These are phyloP conservation scores for Pichia paraexigua DNA, from an alignment of 805 yeast genomes.

Conservation along the genomic window DNA sequence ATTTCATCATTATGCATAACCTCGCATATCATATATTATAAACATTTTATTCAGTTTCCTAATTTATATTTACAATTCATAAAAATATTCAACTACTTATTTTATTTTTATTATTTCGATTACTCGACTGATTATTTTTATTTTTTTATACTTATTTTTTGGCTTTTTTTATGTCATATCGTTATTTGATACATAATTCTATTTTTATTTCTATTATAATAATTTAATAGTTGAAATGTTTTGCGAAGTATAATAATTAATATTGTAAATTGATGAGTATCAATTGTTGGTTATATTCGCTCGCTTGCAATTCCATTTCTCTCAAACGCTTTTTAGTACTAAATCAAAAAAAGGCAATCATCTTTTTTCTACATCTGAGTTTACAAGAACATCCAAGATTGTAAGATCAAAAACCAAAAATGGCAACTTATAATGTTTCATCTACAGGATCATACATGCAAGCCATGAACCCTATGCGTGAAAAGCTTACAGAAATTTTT, in stretches of 20 bases:
- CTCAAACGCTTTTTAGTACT: not conserved
- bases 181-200: not conserved
- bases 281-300: not conserved
- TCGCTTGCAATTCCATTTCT: not conserved
- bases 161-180: not conserved
- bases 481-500: slow-evolving; percentile 31
- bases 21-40: not conserved
- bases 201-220: not conserved
- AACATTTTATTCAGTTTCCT: not conserved
- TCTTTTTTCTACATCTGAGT: not conserved
- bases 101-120: not conserved
- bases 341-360: too few relatives aligned
- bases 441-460: slow-evolving; percentile 72
- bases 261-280: not conserved
- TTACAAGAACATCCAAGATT: too few relatives aligned
- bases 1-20: not conserved
- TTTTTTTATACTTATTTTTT: not conserved
- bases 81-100: not conserved
- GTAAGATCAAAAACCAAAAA: slow-evolving; percentile 12
- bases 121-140: not conserved
- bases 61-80: not conserved
- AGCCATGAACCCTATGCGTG: slow-evolving; percentile 70
- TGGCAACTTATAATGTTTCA: slow-evolving; percentile 47
- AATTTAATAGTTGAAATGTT: not conserved
- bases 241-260: too few relatives aligned